phyloP scores from a whole-genome alignment of 2,329 filamentous ascomycete genomes.

The Botrytis cinerea region DNA sequence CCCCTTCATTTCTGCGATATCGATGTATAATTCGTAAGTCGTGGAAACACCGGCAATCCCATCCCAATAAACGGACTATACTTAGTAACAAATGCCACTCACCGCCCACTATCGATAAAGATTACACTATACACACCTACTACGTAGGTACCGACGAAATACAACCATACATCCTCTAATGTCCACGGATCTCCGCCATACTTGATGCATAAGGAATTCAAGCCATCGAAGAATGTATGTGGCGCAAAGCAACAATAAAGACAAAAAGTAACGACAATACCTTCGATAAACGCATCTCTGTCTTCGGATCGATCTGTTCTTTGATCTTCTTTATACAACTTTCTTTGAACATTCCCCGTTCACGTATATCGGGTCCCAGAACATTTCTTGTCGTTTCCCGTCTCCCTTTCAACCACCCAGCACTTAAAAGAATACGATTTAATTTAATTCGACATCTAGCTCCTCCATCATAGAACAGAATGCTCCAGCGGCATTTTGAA shows the following conservation, averaged over 20 bases:
- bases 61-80: background rate
- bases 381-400: background rate
- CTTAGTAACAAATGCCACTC: constrained; percentile 1
- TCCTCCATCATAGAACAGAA: constrained; percentile 26
- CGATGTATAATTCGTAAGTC: background rate
- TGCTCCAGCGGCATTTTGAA: constrained; percentile 27
- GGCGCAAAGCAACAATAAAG: constrained; percentile 23
- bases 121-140: background rate
- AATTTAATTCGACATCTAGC: background rate
- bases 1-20: background rate
- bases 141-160: background rate
- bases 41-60: too few species aligned
- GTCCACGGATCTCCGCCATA: background rate
- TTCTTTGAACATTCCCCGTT: constrained; percentile 19
- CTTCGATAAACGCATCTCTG: background rate
- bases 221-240: constrained; percentile 23
- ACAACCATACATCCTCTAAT: background rate
- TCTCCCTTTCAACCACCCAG: constrained; percentile 9
- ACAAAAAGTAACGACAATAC: constrained; percentile 20
- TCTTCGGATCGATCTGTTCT: constrained; percentile 5
- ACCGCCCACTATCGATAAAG: constrained; percentile 9
- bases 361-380: constrained; percentile 5
- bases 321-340: constrained; percentile 14
- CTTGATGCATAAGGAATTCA: constrained; percentile 22
- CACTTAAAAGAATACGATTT: constrained; percentile 8